These are phyloP conservation scores for Diaporthe citrichinensis DNA, from an alignment of 2,329 filamentous ascomycete genomes.

Conservation along the genomic window DNA sequence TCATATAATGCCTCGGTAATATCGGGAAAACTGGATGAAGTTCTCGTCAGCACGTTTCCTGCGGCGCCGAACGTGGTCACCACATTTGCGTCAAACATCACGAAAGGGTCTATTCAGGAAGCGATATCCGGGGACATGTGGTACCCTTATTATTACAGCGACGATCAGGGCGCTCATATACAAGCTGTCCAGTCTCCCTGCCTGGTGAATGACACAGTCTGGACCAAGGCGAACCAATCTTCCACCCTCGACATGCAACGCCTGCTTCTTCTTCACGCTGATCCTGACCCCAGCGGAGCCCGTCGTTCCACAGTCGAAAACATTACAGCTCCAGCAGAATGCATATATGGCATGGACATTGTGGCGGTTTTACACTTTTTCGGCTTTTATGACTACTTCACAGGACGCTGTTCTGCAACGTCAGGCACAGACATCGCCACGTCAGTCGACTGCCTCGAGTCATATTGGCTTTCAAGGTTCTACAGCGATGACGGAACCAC, in stretches of 20 bases:
- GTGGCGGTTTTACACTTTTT: too few species aligned
- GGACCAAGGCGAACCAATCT: background rate
- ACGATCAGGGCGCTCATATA: background rate
- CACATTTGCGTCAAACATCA: fast-evolving
- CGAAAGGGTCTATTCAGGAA: background rate
- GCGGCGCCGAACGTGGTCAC: background rate
- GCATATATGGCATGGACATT: too few species aligned
- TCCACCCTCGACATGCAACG: background rate
- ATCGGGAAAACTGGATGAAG: background rate
- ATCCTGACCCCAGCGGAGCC: background rate
- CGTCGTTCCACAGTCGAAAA: background rate
- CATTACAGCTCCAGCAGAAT: background rate
- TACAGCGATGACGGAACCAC: background rate
- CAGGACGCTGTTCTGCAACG: too few species aligned
- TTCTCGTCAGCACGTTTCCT: background rate
- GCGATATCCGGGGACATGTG: too few species aligned
- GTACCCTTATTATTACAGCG: background rate
- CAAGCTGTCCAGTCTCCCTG: background rate
- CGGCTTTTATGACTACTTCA: too few species aligned
- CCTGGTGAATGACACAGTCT: background rate
- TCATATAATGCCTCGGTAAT: background rate
- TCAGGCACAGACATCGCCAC: too few species aligned
- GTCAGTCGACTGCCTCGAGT: too few species aligned
- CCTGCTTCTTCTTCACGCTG: background rate
- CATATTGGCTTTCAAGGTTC: background rate